Evolutionary conservation across 352 stramenopile genomes (phyloP), one percentile per base, ranked within the genome.

Genomic region (Globisporangium cylindrosporum): DNA sequence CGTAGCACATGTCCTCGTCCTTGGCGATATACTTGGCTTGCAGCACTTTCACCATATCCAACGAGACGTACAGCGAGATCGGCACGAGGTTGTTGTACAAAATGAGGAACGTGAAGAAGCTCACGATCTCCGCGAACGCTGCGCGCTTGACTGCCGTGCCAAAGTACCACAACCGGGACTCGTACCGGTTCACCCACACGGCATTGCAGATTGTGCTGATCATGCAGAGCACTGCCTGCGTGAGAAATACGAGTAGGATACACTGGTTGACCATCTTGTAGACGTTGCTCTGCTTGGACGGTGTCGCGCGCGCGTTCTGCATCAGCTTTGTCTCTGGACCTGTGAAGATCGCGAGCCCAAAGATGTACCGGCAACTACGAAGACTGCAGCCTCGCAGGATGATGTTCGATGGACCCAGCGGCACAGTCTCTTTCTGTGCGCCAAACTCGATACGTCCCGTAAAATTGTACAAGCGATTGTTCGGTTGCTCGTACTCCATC

Each of bases 71-170:
- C 8, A 99, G 77, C 75, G 91, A 98, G 54, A 99, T 92, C 27
- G 97, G 97, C n/a, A 99, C 90, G 62, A 99, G 93, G 69, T 98
- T 98, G 78, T 90, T 97, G 76, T 98, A 97, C 55, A 99, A 78
- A 38, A 98, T 97, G 25, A 99, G 79, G 72, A 98, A 99, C n/a
- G 91, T 94, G 64, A 97, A 97, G 56, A 97, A 96, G 57, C 80
- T 93, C 63, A 97, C 90, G 22, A 96, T 60, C 56, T 82, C 74
- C 14, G 55, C 64, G 14, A 71, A 61, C 1, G 71, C 69, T 1
- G 62, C 64, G 14, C 51, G 62, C 10, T 59, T 54, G 32, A 75
- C 59, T 2, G 53, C 36, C 4, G 63, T 69, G 24, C 71, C 72
- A 51, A 91, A 80, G 64, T 91, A 91, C 81, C 81, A 90, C 14